Evolutionary conservation across 2,329 filamentous ascomycete genomes (phyloP).

Genomic region (Aspergillus calidoustus): DNA sequence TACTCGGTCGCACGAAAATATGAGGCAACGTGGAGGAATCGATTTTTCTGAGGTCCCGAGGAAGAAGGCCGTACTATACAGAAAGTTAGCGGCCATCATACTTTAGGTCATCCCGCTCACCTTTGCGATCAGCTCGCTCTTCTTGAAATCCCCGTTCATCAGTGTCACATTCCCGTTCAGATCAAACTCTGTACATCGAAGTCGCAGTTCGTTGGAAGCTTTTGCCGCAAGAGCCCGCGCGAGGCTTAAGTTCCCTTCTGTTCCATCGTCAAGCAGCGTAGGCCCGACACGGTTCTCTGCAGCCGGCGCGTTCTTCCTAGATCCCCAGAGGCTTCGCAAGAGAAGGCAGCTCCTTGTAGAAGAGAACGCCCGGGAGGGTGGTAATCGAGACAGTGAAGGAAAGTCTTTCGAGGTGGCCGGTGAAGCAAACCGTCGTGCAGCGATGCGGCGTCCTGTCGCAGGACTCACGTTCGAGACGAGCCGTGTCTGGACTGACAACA

Average conservation of each 20-base stretch:
- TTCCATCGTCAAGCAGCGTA: slow-evolving; percentile 62
- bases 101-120: slow-evolving; percentile 50
- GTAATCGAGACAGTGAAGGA: slow-evolving; percentile 14
- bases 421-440: slow-evolving; percentile 17
- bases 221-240: slow-evolving; percentile 74
- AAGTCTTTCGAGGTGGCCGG: slow-evolving; percentile 12
- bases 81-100: background rate
- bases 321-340: slow-evolving; percentile 43
- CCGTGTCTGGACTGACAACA: slow-evolving; percentile 27
- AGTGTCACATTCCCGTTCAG: slow-evolving; percentile 89
- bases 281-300: slow-evolving; percentile 59
- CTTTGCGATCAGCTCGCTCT: slow-evolving; percentile 95
- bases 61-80: slow-evolving; percentile 82
- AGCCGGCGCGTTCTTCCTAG: slow-evolving; percentile 37
- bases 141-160: slow-evolving; percentile 95
- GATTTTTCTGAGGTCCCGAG: slow-evolving; percentile 95
- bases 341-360: slow-evolving; percentile 41
- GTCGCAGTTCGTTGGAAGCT: slow-evolving; percentile 78
- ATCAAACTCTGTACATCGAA: slow-evolving; percentile 94
- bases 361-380: slow-evolving; percentile 31
- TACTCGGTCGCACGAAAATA: slow-evolving; percentile 89
- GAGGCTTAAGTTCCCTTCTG: slow-evolving; percentile 66
- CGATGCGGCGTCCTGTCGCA: slow-evolving; percentile 16
- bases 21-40: slow-evolving; percentile 95
- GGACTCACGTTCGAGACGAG: slow-evolving; percentile 31